Percentiles rank a stretch among this genome's conserved stretches.
Evolutionary conservation across 2,329 filamentous ascomycete genomes (phyloP).

Genomic region (Hypoxylon sp.): DNA sequence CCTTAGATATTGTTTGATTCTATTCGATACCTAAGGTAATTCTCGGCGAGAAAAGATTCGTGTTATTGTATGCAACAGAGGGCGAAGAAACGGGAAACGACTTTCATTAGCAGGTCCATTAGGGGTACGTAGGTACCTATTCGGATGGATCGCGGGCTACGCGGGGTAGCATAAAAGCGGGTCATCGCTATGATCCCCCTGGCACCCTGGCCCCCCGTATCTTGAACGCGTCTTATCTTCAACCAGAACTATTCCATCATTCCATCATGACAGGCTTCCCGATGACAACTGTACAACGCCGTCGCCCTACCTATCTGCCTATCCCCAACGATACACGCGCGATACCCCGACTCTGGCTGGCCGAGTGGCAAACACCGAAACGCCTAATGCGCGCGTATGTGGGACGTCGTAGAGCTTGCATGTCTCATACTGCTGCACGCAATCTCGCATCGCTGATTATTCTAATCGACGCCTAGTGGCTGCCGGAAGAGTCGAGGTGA

Average conservation of each 20-base stretch:
- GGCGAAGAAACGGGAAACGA: constrained; percentile 35
- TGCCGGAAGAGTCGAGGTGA: constrained; percentile 44
- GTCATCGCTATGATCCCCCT: neutral
- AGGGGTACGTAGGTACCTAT: too few species aligned
- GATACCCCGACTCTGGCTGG: constrained; percentile 16
- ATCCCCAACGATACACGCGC: constrained; percentile 21
- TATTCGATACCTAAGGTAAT: too few species aligned
- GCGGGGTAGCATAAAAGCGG: neutral
- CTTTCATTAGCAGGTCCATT: constrained; percentile 39
- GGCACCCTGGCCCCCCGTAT: neutral
- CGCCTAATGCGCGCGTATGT: neutral
- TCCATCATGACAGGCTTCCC: too few species aligned
- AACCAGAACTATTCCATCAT: neutral
- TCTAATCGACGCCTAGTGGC: constrained; percentile 28
- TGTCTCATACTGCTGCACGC: constrained; percentile 13
- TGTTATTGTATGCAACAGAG: constrained; percentile 16
- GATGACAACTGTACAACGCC: too few species aligned
- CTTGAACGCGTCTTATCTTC: constrained; percentile 10
- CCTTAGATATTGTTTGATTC: constrained; percentile 9
- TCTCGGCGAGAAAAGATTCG: neutral
- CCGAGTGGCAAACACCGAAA: neutral
- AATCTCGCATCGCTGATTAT: constrained; percentile 17
- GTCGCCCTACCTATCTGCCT: constrained; percentile 3
- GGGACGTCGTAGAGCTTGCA: constrained; percentile 4
- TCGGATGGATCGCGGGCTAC: constrained; percentile 29